Conservation (phyloP, 345 rosid genomes). For the Raphanus raphanistrum region DNA sequence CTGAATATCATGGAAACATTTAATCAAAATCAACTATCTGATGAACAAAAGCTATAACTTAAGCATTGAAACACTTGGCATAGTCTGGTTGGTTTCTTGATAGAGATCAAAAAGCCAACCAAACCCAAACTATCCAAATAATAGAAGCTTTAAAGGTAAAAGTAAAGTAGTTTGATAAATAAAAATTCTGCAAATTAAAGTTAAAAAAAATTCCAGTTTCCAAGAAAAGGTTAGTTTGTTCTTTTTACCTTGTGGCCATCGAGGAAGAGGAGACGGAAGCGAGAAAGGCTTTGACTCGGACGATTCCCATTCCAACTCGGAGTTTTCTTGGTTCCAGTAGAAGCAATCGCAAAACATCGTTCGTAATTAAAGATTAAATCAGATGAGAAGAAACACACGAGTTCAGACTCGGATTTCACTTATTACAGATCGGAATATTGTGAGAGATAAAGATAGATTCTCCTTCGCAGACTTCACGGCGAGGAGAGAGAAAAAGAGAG, state of each 20-base stretch:
- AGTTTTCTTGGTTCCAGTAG: slow-evolving; percentile 44
- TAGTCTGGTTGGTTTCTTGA: not conserved
- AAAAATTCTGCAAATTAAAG: not conserved
- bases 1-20: slow-evolving; percentile 8
- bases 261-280: slow-evolving; percentile 65
- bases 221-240: not conserved
- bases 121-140: not conserved
- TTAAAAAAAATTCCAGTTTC: not conserved
- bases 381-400: slow-evolving; percentile 23
- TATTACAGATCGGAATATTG: not conserved
- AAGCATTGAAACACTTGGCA: not conserved
- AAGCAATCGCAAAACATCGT: slow-evolving; percentile 70
- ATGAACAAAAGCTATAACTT: slow-evolving; percentile 4
- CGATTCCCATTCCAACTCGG: slow-evolving; percentile 37
- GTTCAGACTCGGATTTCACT: slow-evolving; percentile 18
- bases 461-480: slow-evolving; percentile 22
- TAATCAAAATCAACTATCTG: not conserved
- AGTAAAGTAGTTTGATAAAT: not conserved
- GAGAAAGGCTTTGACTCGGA: slow-evolving; percentile 51
- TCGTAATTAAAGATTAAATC: slow-evolving; percentile 2
- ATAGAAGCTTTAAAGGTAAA: not conserved
- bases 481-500: slow-evolving; percentile 20
- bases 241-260: slow-evolving; percentile 64
- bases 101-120: not conserved
- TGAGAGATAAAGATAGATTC: slow-evolving; percentile 11